Evolutionary conservation across 176 grass and related monocot species (phyloP).

Genomic region (Paspalum vaginatum): DNA sequence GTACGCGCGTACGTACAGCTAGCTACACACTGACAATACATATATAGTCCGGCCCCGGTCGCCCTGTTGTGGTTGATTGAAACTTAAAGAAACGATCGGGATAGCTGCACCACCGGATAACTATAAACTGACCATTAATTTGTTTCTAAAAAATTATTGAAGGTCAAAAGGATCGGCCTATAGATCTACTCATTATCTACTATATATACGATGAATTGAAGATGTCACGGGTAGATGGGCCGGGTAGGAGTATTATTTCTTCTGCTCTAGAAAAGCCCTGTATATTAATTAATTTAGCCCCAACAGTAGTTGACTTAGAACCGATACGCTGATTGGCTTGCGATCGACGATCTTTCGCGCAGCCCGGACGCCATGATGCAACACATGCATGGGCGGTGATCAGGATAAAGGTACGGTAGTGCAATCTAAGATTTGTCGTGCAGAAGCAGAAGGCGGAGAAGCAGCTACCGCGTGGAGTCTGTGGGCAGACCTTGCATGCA

Average conservation of each 20-base stretch:
- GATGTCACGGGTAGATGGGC: too few species aligned
- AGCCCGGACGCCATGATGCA: background rate
- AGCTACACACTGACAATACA: too few species aligned
- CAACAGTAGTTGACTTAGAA: conserved; percentile 32
- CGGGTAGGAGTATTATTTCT: too few species aligned
- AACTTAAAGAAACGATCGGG: background rate
- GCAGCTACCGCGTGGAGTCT: background rate
- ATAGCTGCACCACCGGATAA: background rate
- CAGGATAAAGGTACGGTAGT: background rate
- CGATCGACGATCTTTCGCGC: background rate
- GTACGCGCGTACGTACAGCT: background rate
- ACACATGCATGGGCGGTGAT: conserved; percentile 51
- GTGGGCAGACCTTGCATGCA: conserved; percentile 22
- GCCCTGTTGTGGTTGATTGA: background rate
- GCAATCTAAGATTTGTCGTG: background rate
- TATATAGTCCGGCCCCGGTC: too few species aligned
- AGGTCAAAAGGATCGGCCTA: background rate
- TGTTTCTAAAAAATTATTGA: background rate
- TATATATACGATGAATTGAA: too few species aligned
- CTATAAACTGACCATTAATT: background rate
- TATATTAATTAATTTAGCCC: too few species aligned
- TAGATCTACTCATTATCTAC: background rate
- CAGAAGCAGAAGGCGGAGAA: background rate
- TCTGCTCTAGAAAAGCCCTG: too few species aligned
- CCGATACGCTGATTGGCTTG: background rate